Percentiles rank a stretch among this genome's conserved stretches.
Conservation (phyloP, 164 flowering plant genomes). For the Stephania japonica region DNA sequence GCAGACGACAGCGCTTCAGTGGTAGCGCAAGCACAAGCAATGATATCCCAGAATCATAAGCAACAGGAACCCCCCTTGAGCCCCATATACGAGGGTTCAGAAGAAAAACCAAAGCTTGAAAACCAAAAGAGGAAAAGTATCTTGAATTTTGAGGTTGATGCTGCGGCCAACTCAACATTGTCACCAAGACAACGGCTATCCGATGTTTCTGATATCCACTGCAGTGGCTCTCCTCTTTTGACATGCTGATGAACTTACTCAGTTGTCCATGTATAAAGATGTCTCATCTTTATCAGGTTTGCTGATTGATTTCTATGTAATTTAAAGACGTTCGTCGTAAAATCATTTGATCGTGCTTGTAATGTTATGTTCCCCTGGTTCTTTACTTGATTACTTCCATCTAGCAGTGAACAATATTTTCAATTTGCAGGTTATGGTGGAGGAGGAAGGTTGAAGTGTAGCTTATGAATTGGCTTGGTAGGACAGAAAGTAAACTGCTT, state of each 20-base stretch:
- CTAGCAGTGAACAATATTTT: too few species aligned
- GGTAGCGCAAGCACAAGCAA: conserved; percentile 75
- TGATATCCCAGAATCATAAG: conserved; percentile 35
- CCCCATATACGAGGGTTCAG: conserved; percentile 47
- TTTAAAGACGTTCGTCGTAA: too few species aligned
- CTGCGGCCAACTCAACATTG: conserved; percentile 41
- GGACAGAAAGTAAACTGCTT: background rate
- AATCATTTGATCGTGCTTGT: too few species aligned
- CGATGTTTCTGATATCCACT: conserved; percentile 70
- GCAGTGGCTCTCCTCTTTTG: conserved; percentile 59
- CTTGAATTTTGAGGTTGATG: conserved; percentile 49
- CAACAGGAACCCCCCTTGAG: conserved; percentile 31
- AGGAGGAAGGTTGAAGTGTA: background rate
- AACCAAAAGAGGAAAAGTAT: conserved; percentile 61
- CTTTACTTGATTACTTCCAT: background rate
- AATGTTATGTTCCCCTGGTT: background rate
- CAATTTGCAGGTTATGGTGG: background rate
- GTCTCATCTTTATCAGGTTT: background rate
- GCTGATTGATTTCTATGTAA: background rate
- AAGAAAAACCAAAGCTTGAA: conserved; percentile 39
- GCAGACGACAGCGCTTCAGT: conserved; percentile 64
- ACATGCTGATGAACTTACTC: conserved; percentile 31
- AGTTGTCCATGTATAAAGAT: background rate
- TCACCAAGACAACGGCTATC: conserved; percentile 78
- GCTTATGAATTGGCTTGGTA: background rate